Base-by-base conservation (phyloP, 2,329 filamentous ascomycete species). In the Dryadomyces quercus-mongolicae region DNA sequence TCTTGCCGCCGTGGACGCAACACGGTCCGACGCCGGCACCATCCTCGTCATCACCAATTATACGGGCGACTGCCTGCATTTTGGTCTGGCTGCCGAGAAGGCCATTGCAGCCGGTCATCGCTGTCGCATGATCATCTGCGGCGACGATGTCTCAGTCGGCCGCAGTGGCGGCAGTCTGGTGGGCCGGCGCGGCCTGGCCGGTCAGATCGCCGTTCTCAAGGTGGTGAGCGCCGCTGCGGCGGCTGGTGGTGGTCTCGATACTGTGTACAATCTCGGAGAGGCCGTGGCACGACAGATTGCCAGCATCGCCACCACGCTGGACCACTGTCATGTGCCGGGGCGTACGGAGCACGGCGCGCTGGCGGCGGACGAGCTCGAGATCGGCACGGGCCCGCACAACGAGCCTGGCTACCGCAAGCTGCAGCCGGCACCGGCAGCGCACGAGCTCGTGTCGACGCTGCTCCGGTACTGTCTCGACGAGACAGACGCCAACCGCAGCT, bases 361-460 rank as follows among this genome's bases (percentile, higher is more conserved):
- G 2, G 68, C 66, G 10, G 63, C 67, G 1, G 65, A 79, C 54
- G 78, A 80, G 55, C 65, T 84, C 40, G 81, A 83, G 63, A 70
- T 85, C n/a, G 82, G 82, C 3, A 84, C 81, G 21, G 82, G 82
- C 0, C 80, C 80, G 15, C 82, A 86, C 63, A 84, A 84, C 62
- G 82, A 86, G 64, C 81, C 82, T 0, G 82, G 76, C 0, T 76
- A 80, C 61, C 71, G 70, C 61, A 80, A 78, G 64, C 61, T 82
- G 18, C 75, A 74, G 0, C 81, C 77, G 0, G 70, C 66, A 0
- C 77, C 75, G 2, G 68, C 73, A 9, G 68, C 74, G 1, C 65
- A 72, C 25, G 74, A 72, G 10, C 67, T 81, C 36, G 70, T 80
- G 52, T 73, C 74, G 62, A 75, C 74, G 49, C 77, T 88, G 64